Conservation (phyloP, 441 rosid genomes). For the Pelargonium australe region DNA sequence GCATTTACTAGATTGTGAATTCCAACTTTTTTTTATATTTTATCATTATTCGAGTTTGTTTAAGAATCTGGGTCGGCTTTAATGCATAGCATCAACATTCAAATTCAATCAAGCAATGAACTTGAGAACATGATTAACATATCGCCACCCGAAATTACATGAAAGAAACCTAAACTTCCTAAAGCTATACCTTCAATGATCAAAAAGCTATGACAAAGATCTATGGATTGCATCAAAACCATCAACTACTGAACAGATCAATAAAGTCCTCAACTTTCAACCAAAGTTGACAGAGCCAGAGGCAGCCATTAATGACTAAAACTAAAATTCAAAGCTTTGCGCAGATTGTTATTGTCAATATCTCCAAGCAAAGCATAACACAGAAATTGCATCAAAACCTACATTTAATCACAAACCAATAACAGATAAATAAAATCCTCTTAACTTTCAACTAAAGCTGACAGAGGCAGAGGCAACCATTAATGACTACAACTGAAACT, state of each 20-base stretch:
- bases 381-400: no score
- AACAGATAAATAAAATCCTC: no score
- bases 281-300: background rate
- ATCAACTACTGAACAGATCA: background rate
- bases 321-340: background rate
- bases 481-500: no score
- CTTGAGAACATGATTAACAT: background rate
- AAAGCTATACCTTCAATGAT: no score
- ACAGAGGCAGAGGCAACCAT: no score
- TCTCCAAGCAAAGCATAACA: no score
- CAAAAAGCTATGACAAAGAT: background rate
- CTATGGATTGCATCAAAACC: background rate
- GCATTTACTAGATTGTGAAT: no score
- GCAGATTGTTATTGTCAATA: no score
- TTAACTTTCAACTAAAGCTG: no score
- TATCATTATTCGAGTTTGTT: background rate
- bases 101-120: background rate
- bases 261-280: background rate
- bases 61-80: background rate
- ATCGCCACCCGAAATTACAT: background rate
- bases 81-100: background rate
- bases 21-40: background rate
- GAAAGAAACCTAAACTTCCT: no score
- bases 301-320: background rate
- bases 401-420: no score